Conservation (phyloP, 192 early-diverging fungal species). For the Allomyces macrogynus region DNA sequence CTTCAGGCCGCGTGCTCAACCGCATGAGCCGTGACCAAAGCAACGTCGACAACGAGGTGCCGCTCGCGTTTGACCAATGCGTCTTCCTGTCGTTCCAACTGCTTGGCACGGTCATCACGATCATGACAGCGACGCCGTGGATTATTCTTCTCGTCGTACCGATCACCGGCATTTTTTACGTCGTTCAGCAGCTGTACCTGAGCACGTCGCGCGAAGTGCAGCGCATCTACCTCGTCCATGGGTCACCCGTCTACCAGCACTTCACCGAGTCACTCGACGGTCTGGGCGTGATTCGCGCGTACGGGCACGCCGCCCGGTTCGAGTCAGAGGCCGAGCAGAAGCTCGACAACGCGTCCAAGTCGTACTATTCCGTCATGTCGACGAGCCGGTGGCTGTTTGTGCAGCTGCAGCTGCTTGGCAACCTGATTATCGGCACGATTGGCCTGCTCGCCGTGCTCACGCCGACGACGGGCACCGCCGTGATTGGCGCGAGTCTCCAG, state of each 20-base stretch:
- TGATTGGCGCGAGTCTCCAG: constrained; percentile 15
- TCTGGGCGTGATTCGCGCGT: constrained; percentile 63
- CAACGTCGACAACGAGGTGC: constrained; percentile 39
- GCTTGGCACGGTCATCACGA: constrained; percentile 31
- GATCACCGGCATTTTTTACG: constrained; percentile 33
- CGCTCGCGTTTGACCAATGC: constrained; percentile 32
- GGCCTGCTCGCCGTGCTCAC: neutral
- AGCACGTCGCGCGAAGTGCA: constrained; percentile 70
- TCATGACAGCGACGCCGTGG: constrained; percentile 37
- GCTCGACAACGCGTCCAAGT: constrained; percentile 34
- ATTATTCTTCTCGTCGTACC: constrained; percentile 46
- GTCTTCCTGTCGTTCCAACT: constrained; percentile 38
- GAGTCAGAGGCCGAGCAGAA: constrained; percentile 1
- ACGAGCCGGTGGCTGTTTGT: neutral
- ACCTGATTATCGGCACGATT: neutral
- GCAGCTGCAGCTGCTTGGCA: neutral
- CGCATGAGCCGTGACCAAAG: constrained; percentile 41
- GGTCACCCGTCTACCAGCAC: constrained; percentile 55
- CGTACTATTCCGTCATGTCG: neutral
- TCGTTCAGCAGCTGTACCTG: constrained; percentile 50
- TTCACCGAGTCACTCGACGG: constrained; percentile 65
- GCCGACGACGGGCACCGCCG: neutral
- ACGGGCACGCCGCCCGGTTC: constrained; percentile 61
- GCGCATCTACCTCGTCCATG: constrained; percentile 57
- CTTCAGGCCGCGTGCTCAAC: constrained; percentile 36